A percentile compares a stretch with the other conserved stretches of the same genome.
Evolutionary conservation across 805 yeast species (phyloP).

Genomic region (Starmerella asiatica): DNA sequence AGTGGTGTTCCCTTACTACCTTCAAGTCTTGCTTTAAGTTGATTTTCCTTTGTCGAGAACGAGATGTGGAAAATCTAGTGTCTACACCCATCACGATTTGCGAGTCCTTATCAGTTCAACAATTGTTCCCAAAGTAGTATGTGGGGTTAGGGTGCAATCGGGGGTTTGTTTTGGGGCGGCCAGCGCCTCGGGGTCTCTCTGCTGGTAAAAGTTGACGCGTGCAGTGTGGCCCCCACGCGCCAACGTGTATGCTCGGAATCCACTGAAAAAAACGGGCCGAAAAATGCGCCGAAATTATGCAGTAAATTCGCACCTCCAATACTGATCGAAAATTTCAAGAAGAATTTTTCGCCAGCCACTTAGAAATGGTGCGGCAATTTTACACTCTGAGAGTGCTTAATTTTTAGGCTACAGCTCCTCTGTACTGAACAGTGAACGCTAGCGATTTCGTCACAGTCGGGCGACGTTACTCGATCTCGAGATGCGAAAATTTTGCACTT

Average conservation of each 20-base stretch:
- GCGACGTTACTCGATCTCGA: neutral
- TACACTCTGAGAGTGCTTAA: neutral
- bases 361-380: neutral
- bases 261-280: neutral
- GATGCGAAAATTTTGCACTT: conserved; percentile 1
- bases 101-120: no score
- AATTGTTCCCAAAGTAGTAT: neutral
- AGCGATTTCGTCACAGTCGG: neutral
- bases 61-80: conserved; percentile 29
- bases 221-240: no score
- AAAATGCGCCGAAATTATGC: neutral
- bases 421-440: neutral
- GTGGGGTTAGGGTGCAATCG: neutral
- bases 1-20: conserved; percentile 61
- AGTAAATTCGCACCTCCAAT: neutral
- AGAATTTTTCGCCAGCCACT: neutral
- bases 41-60: conserved; percentile 90
- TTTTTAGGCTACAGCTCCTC: neutral
- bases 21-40: conserved; percentile 79
- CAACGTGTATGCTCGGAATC: no score
- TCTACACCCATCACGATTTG: conserved; percentile 1
- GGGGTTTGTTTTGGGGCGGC: no score
- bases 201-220: no score
- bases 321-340: neutral
- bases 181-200: neutral